These are phyloP conservation scores for Endocalyx cinctus DNA, from an alignment of 2,329 filamentous ascomycete genomes.

Conservation along the genomic window DNA sequence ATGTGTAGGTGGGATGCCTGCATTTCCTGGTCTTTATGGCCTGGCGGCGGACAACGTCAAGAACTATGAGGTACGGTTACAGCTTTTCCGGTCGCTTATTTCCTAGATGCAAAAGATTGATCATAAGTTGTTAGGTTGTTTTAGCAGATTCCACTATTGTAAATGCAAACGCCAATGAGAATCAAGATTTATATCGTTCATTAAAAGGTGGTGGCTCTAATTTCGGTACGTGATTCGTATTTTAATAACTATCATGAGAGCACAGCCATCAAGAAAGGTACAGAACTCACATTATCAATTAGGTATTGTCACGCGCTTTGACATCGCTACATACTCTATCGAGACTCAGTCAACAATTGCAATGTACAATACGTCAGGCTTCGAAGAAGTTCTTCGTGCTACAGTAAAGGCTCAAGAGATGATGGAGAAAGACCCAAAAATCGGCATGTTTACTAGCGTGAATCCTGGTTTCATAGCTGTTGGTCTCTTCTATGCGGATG, in stretches of 20 bases:
- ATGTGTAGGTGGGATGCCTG: constrained; percentile 8
- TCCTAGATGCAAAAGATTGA: too few relatives aligned
- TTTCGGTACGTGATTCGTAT: constrained; percentile 1
- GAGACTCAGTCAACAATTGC: constrained; percentile 9
- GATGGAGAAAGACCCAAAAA: constrained; percentile 12
- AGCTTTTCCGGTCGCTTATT: background rate
- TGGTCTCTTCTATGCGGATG: constrained; percentile 9
- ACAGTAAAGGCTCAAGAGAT: constrained; percentile 5
- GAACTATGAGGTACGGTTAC: constrained; percentile 6
- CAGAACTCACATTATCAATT: background rate
- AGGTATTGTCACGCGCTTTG: constrained; percentile 13
- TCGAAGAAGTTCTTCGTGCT: constrained; percentile 8
- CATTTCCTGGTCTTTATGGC: constrained; percentile 9
- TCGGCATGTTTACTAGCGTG: constrained; percentile 7
- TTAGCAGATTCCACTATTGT: constrained; percentile 13
- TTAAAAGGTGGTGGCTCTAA: constrained; percentile 16
- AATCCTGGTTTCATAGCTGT: constrained; percentile 8
- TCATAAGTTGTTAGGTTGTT: constrained; percentile 2
- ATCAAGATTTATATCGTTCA: constrained; percentile 10
- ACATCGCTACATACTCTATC: constrained; percentile 9
- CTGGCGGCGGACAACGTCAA: constrained; percentile 6
- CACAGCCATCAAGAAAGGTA: constrained; percentile 1
- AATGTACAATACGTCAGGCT: constrained; percentile 9
- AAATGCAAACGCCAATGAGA: constrained; percentile 8
- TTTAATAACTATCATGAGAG: background rate